Evolutionary conservation across 768 basidiomycete genomes (phyloP).

Genomic region (Lentinula boryana): DNA sequence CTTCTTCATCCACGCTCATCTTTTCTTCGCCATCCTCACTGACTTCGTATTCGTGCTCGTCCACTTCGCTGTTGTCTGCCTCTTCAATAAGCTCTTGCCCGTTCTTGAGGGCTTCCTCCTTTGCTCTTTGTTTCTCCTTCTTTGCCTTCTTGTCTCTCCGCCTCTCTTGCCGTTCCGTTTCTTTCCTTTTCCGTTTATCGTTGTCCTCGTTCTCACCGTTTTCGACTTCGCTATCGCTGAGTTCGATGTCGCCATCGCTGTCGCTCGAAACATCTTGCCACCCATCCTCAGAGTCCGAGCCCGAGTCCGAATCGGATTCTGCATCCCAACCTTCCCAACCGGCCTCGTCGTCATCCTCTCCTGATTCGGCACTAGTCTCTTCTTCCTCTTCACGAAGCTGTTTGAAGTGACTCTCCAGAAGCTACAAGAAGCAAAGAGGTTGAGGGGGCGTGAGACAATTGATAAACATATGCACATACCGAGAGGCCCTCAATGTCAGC

Average conservation of each 20-base stretch:
- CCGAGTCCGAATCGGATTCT: constrained; percentile 60
- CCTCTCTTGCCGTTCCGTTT: constrained; percentile 14
- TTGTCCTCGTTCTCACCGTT: constrained; percentile 48
- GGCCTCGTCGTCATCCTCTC: constrained; percentile 52
- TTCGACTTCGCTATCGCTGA: constrained; percentile 85
- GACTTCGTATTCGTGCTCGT: constrained; percentile 47
- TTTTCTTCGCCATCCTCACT: constrained; percentile 74
- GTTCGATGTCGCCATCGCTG: constrained; percentile 56
- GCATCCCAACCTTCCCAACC: constrained; percentile 91
- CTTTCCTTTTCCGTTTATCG: constrained; percentile 22
- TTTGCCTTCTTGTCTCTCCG: constrained; percentile 17
- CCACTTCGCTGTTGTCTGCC: not conserved
- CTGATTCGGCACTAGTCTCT: constrained; percentile 22
- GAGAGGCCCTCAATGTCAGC: constrained; percentile 87
- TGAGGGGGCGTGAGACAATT: not conserved
- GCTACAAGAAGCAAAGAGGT: constrained; percentile 32
- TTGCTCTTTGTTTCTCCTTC: not conserved
- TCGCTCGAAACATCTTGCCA: constrained; percentile 83
- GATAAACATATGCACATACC: constrained; percentile 37
- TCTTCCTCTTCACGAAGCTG: constrained; percentile 62
- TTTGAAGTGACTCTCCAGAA: constrained; percentile 83
- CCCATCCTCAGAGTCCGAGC: constrained; percentile 52
- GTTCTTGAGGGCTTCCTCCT: not conserved
- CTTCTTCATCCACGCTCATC: constrained; percentile 38
- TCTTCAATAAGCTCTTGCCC: not conserved